phyloP scores from a whole-genome alignment of 2,329 filamentous ascomycete genomes.

The Verruconis gallopava region DNA sequence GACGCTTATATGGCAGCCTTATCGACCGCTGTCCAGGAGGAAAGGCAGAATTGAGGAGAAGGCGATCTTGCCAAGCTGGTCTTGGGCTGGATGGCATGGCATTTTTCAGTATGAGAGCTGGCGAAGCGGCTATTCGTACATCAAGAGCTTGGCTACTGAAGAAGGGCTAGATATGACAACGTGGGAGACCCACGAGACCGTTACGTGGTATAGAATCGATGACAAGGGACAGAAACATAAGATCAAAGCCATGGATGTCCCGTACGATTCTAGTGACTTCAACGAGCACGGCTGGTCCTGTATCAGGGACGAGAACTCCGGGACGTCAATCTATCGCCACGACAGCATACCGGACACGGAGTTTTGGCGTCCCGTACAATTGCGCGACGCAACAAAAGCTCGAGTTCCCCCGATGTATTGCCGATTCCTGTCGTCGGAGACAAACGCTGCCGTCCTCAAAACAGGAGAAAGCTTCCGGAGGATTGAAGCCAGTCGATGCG shows the following conservation, averaged over 20 bases:
- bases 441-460: not conserved
- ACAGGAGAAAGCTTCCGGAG: not conserved
- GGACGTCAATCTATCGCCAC: not conserved
- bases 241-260: not conserved
- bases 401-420: not conserved
- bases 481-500: not conserved
- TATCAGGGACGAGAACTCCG: not conserved
- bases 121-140: not conserved
- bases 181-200: not conserved
- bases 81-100: constrained; percentile 6
- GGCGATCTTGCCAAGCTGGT: constrained; percentile 2
- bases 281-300: not conserved
- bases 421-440: not conserved
- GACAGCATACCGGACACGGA: not conserved
- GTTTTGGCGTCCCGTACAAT: not conserved
- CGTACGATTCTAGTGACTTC: not conserved
- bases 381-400: not conserved
- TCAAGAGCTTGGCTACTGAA: constrained; percentile 2
- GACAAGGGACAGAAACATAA: not conserved
- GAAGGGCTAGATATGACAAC: too few relatives aligned
- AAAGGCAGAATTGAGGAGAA: not conserved
- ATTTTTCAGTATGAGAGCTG: not conserved
- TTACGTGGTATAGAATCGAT: not conserved
- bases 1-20: constrained; percentile 12
- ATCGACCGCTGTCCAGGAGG: not conserved